Conservation (phyloP, 1,284 basidiomycete genomes). For the Austroboletus sp. region DNA sequence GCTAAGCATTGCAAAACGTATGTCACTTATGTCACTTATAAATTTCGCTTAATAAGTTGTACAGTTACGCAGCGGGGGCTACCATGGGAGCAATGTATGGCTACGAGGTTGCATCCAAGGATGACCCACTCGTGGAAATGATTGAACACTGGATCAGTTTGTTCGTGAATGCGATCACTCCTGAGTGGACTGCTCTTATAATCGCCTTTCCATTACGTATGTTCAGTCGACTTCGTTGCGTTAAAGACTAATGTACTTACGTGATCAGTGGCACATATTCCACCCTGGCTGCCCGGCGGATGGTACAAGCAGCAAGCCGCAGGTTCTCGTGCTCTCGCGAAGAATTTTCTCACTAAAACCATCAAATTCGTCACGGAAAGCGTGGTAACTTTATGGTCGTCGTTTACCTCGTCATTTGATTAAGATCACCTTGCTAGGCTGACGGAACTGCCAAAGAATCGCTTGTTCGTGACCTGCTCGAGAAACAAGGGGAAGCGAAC, state of each 20-base stretch:
- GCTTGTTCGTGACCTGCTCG: slow-evolving; percentile 19
- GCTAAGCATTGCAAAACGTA: slow-evolving; percentile 19
- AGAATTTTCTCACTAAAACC: slow-evolving; percentile 27
- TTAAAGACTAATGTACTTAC: slow-evolving; percentile 18
- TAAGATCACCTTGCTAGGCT: slow-evolving; percentile 6
- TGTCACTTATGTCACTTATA: slow-evolving; percentile 1
- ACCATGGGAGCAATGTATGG: slow-evolving; percentile 27
- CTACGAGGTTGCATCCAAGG: slow-evolving; percentile 20
- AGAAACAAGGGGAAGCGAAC: slow-evolving; percentile 1
- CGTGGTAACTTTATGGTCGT: slow-evolving; percentile 23
- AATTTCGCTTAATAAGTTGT: not conserved
- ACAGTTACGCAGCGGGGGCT: slow-evolving; percentile 20
- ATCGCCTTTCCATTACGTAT: slow-evolving; percentile 23
- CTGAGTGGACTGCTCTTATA: slow-evolving; percentile 22
- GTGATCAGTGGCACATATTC: slow-evolving; percentile 26
- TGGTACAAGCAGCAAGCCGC: slow-evolving; percentile 25
- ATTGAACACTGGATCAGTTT: slow-evolving; percentile 12
- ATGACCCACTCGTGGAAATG: slow-evolving; percentile 26
- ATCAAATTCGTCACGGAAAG: slow-evolving; percentile 29
- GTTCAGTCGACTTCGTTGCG: slow-evolving; percentile 10
- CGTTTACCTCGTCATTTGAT: not conserved
- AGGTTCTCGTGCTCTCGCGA: slow-evolving; percentile 23
- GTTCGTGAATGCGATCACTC: slow-evolving; percentile 15
- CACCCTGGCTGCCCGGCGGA: slow-evolving; percentile 36
- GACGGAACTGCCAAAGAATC: slow-evolving; percentile 21